Conservation (phyloP, 805 yeast species). For the Wickerhamomyces mucosus region DNA sequence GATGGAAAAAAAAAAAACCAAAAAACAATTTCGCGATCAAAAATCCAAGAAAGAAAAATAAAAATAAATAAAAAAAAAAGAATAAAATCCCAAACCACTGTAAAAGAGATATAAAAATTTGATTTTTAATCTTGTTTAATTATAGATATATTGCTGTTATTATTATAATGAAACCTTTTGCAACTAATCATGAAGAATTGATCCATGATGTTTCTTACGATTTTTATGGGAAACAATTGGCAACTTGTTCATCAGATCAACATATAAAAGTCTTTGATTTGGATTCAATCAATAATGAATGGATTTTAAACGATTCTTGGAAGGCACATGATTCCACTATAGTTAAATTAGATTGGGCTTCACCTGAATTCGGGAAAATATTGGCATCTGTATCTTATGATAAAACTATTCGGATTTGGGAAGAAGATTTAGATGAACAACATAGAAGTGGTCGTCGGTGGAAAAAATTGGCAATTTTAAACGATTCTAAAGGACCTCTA, state of each 20-base stretch:
- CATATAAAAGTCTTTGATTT: slow-evolving; percentile 83
- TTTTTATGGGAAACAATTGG: slow-evolving; percentile 85
- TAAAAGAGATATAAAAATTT: too few species aligned
- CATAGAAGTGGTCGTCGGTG: slow-evolving; percentile 78
- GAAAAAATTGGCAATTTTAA: slow-evolving; percentile 63
- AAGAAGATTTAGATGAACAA: slow-evolving; percentile 73
- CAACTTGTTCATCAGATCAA: slow-evolving; percentile 93
- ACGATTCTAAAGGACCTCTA: slow-evolving; percentile 82
- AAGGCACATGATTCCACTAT: slow-evolving; percentile 90
- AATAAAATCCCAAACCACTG: too few species aligned
- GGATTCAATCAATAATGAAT: slow-evolving; percentile 53
- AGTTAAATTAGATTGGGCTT: slow-evolving; percentile 82
- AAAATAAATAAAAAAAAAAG: too few species aligned
- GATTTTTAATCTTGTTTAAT: too few species aligned
- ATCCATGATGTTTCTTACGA: slow-evolving; percentile 88
- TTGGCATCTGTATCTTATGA: slow-evolving; percentile 87
- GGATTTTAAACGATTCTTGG: slow-evolving; percentile 87
- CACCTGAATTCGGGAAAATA: slow-evolving; percentile 86
- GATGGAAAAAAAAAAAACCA: too few species aligned
- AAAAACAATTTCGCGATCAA: too few species aligned
- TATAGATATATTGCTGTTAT: too few species aligned
- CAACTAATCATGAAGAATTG: slow-evolving; percentile 88
- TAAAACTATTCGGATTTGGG: slow-evolving; percentile 83
- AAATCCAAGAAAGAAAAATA: too few species aligned
- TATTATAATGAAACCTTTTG: slow-evolving; percentile 61